Evolutionary conservation across 495 filamentous ascomycete species (phyloP).

Genomic region (Penicillium bialowiezense): DNA sequence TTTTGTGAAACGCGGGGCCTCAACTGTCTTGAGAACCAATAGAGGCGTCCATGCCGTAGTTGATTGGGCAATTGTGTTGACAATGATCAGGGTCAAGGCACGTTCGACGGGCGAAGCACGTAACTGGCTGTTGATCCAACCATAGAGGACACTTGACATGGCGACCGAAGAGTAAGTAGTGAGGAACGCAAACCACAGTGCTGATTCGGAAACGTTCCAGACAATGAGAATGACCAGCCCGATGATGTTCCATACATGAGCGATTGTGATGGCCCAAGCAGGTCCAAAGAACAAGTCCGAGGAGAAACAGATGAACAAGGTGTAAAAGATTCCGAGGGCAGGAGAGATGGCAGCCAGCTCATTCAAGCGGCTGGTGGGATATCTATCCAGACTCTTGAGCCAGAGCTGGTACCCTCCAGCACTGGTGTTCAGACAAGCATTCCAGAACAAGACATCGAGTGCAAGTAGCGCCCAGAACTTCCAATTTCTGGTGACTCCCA

Average conservation of each 20-base stretch:
- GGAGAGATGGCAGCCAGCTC: conserved; percentile 42
- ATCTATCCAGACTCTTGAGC: conserved; percentile 42
- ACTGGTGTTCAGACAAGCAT: conserved; percentile 32
- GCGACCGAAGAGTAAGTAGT: conserved; percentile 32
- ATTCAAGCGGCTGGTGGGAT: conserved; percentile 40
- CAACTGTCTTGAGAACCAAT: conserved; percentile 43
- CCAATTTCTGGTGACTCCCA: conserved; percentile 29
- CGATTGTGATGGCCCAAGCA: conserved; percentile 43
- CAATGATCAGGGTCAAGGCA: conserved; percentile 49
- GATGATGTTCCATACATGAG: conserved; percentile 40
- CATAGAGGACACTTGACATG: conserved; percentile 35
- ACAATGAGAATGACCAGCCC: conserved; percentile 42
- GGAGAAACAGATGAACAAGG: conserved; percentile 42
- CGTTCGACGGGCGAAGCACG: conserved; percentile 56
- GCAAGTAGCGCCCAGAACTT: conserved; percentile 39
- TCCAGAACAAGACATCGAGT: conserved; percentile 51
- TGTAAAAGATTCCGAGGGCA: conserved; percentile 46
- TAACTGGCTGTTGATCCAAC: conserved; percentile 48
- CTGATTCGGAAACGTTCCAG: conserved; percentile 48
- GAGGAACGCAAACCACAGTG: conserved; percentile 50
- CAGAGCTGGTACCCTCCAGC: conserved; percentile 39
- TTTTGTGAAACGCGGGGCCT: conserved; percentile 46
- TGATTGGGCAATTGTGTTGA: conserved; percentile 52
- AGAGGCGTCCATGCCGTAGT: conserved; percentile 38
- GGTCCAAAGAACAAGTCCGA: conserved; percentile 46